Evolutionary conservation across 1,284 basidiomycete genomes (phyloP).

Genomic region (Ganoderma lucidum): DNA sequence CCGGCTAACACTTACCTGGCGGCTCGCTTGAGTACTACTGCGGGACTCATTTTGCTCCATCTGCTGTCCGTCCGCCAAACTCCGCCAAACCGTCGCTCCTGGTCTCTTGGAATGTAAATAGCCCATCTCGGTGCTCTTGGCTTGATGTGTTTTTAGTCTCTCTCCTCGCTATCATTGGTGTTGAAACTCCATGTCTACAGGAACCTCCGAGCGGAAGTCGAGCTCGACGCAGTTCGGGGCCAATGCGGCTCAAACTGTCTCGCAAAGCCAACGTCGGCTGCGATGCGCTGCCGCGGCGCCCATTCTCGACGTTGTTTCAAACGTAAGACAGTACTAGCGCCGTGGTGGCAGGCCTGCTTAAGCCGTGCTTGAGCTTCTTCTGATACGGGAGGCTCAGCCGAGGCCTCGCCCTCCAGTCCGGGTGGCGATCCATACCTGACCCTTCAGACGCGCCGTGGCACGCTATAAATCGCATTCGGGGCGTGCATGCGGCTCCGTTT

Average conservation of each 20-base stretch:
- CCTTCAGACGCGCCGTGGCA: neutral
- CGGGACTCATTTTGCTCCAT: neutral
- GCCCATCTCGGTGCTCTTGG: neutral
- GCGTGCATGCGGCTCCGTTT: conserved; percentile 8
- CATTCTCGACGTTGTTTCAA: conserved; percentile 20
- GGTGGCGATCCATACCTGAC: neutral
- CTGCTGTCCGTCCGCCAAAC: neutral
- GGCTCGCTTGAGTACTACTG: neutral
- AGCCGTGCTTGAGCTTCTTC: conserved; percentile 9
- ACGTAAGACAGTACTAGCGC: conserved; percentile 19
- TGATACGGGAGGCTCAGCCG: conserved; percentile 24
- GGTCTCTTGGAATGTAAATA: neutral
- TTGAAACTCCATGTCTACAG: neutral
- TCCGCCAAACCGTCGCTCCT: neutral
- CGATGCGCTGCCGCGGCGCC: conserved; percentile 3
- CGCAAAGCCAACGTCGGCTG: conserved; percentile 1
- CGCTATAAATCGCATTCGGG: conserved; percentile 17
- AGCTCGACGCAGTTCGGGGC: neutral
- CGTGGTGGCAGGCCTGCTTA: neutral
- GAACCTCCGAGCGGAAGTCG: neutral
- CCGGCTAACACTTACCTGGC: neutral
- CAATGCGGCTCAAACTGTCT: neutral
- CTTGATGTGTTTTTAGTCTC: neutral
- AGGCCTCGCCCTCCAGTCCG: conserved; percentile 15
- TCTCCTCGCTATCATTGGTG: neutral